Evolutionary conservation across 495 filamentous ascomycete genomes (phyloP).

Genomic region (Neurospora intermedia): DNA sequence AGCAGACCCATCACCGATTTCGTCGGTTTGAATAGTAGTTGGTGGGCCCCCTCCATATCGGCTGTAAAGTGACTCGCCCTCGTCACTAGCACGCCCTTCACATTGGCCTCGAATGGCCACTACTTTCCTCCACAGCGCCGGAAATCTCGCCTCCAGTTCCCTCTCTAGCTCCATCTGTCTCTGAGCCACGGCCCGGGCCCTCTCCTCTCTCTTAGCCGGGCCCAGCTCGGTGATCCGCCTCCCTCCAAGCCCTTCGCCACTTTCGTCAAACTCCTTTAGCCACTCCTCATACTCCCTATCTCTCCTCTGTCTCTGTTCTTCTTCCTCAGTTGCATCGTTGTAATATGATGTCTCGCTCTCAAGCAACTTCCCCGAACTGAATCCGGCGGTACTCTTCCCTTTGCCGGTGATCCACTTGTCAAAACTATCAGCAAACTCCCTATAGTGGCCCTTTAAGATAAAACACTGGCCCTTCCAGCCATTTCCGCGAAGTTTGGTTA

Average conservation of each 20-base stretch:
- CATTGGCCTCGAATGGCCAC: conserved; percentile 17
- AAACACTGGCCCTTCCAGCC: conserved; percentile 36
- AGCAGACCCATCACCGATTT: neutral
- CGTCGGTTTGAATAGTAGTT: neutral
- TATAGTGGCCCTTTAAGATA: conserved; percentile 39
- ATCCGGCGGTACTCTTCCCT: neutral
- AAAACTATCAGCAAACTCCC: conserved; percentile 36
- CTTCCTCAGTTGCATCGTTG: conserved; percentile 15
- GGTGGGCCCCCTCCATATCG: neutral
- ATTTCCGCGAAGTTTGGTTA: conserved; percentile 27
- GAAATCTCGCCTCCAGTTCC: conserved; percentile 26
- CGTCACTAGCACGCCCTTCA: conserved; percentile 2
- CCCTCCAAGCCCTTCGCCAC: conserved; percentile 19
- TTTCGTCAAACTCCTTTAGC: conserved; percentile 22
- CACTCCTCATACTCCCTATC: conserved; percentile 24
- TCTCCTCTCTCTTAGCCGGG: conserved; percentile 27
- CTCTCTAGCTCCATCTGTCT: conserved; percentile 30
- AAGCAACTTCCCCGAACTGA: no score
- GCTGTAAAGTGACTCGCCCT: neutral
- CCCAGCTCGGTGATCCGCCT: conserved; percentile 23
- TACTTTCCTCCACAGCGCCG: conserved; percentile 26
- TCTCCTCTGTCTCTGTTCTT: conserved; percentile 9
- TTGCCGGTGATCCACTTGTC: conserved; percentile 32
- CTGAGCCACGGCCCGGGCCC: conserved; percentile 24
- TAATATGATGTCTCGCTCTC: neutral